Evolutionary conservation across 2,329 filamentous ascomycete species (phyloP), one percentile per base, ranked within the genome.

Genomic region (Leptographium galeiforme): DNA sequence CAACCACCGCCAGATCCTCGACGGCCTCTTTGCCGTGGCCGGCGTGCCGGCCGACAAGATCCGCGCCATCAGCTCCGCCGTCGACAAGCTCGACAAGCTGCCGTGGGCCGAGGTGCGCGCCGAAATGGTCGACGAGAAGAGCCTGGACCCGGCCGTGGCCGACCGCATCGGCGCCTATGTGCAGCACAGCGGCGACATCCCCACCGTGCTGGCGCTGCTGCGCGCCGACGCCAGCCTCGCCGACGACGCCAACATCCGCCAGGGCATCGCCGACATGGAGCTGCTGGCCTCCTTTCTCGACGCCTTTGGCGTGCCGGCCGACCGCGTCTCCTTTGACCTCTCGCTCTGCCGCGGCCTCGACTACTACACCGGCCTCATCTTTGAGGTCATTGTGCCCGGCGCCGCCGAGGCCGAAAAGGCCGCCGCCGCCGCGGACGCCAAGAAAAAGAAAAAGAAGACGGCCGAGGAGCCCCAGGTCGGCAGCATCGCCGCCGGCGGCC

Each of bases 81-180:
- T 97, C 48, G 91, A 97, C 72, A 97, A 97, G 74, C 75, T 97
- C 53, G 91, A 96, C 70, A 97, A 97, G 58, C 36, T 84, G 63
- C 85, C 89, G 1, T 96, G 90, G 91, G 78, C 78, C 36, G 89
- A 95, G 58, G 91, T 96, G 52, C 82, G 84, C 67, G 86, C 85
- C 67, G 90, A 96, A 67, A 96, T 96, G 90, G 84, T 87, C 0
- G 87, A 91, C 60, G 87, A 94, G 59, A 96, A 96, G 72, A 89
- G 89, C 0, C 75, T 97, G 2, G 78, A 81, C 44, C 73, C 74
- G 30, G 82, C 80, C 14, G 80, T 91, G 34, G 91, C 91, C 48
- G 89, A 96, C 70, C 85, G 81, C 63, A 95, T 96, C 62, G 89
- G 89, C 61, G 80, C 83, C 63, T 95, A 85, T 67, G 88, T 91